A percentile compares a stretch with the other conserved stretches of the same genome.
These are phyloP conservation scores for Scheffersomyces segobiensis DNA, from an alignment of 1,139 yeast species.

Conservation along the genomic window DNA sequence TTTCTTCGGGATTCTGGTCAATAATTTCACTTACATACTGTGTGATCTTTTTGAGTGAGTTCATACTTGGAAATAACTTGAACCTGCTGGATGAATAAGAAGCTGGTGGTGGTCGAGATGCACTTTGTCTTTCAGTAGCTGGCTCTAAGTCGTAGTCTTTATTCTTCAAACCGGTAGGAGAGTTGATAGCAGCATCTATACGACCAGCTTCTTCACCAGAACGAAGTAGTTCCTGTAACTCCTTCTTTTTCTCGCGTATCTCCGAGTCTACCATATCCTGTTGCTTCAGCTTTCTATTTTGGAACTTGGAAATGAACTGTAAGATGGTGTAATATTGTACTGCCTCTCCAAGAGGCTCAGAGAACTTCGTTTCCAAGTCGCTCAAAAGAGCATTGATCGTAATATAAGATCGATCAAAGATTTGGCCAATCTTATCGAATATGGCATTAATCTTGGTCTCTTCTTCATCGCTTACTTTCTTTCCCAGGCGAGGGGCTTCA, in stretches of 20 bases:
- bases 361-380: constrained; percentile 67
- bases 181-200: constrained; percentile 33
- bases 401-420: constrained; percentile 70
- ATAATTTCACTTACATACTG: constrained; percentile 68
- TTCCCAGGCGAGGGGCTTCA: constrained; percentile 29
- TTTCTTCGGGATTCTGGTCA: constrained; percentile 69
- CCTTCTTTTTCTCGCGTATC: constrained; percentile 45
- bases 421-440: constrained; percentile 74
- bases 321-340: constrained; percentile 74
- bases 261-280: constrained; percentile 57
- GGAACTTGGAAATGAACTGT: constrained; percentile 66
- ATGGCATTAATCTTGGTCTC: constrained; percentile 40
- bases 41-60: constrained; percentile 53
- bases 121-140: constrained; percentile 10
- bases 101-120: constrained; percentile 12
- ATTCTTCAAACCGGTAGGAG: constrained; percentile 27
- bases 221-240: constrained; percentile 39
- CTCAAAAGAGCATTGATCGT: constrained; percentile 69
- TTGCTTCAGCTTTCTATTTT: constrained; percentile 70
- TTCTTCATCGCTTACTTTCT: constrained; percentile 17
- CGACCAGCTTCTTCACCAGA: constrained; percentile 42
- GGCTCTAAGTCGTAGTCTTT: constrained; percentile 31
- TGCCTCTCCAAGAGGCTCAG: constrained; percentile 84
- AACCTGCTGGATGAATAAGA: constrained; percentile 13
- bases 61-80: constrained; percentile 26